These are phyloP conservation scores for Oemleria cerasiformis DNA, from an alignment of 306 rosid species.

Conservation along the genomic window DNA sequence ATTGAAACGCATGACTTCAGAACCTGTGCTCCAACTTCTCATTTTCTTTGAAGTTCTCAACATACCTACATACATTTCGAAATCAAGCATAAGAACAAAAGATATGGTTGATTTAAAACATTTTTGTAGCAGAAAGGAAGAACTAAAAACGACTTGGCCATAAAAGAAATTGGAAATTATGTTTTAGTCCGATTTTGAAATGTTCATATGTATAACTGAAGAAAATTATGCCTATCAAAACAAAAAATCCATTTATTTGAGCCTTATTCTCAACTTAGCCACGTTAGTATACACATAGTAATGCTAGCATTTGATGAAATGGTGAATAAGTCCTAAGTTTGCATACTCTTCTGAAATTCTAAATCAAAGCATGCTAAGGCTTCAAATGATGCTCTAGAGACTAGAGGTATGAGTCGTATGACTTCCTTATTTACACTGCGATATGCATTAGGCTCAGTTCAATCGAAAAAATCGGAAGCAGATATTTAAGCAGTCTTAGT, in stretches of 20 bases:
- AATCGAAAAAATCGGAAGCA: too few species aligned
- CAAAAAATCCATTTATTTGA: background rate
- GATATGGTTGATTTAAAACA: background rate
- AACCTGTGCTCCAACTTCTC: slow-evolving; percentile 67
- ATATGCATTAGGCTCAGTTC: too few species aligned
- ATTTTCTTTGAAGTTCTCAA: slow-evolving; percentile 46
- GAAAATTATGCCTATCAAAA: background rate
- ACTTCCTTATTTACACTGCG: too few species aligned
- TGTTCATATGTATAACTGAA: background rate
- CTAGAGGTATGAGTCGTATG: background rate
- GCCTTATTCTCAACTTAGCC: background rate
- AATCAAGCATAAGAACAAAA: background rate
- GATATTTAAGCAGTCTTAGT: too few species aligned
- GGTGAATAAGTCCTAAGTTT: background rate
- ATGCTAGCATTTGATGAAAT: background rate
- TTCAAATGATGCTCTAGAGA: background rate
- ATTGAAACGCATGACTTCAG: slow-evolving; percentile 24
- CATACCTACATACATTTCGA: slow-evolving; percentile 48
- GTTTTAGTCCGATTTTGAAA: background rate
- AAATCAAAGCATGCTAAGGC: too few species aligned
- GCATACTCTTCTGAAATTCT: background rate
- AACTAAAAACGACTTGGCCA: background rate
- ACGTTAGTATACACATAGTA: background rate
- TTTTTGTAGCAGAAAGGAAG: background rate
- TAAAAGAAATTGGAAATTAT: background rate